These are phyloP conservation scores for Prunus kanzakura DNA, from an alignment of 306 rosid species.

Conservation along the genomic window DNA sequence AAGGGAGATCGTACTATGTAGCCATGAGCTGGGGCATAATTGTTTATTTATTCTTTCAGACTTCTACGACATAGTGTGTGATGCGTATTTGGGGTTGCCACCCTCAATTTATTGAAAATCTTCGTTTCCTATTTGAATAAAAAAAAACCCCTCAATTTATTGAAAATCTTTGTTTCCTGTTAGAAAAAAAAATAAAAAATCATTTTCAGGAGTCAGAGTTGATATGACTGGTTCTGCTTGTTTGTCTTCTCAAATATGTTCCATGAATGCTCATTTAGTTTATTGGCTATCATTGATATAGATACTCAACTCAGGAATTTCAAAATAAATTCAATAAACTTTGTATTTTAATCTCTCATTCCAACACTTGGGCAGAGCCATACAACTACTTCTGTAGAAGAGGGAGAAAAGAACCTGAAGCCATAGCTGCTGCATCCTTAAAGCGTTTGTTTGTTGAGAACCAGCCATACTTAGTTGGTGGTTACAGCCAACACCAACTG, in stretches of 20 bases:
- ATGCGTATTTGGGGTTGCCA: not conserved
- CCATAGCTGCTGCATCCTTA: conserved; percentile 88
- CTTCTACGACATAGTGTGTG: not conserved
- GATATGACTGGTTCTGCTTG: no score
- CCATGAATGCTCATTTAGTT: not conserved
- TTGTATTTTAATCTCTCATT: conserved; percentile 20
- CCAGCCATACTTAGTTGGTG: conserved; percentile 82
- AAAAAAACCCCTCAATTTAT: not conserved
- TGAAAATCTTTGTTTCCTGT: no score
- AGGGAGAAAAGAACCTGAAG: conserved; percentile 97
- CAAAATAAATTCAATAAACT: not conserved
- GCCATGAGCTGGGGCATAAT: not conserved
- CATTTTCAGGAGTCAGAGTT: no score
- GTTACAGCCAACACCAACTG: conserved; percentile 76
- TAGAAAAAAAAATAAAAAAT: no score
- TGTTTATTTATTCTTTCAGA: not conserved
- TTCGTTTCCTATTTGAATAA: no score
- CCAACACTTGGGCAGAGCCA: conserved; percentile 62
- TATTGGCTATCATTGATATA: not conserved
- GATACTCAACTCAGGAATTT: not conserved
- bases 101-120: not conserved
- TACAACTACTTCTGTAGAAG: conserved; percentile 88
- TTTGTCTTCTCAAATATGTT: not conserved
- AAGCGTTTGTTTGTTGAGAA: conserved; percentile 95
- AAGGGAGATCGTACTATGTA: not conserved